phyloP scores from a whole-genome alignment of 2,329 filamentous ascomycete species.

The Fusarium udum region DNA sequence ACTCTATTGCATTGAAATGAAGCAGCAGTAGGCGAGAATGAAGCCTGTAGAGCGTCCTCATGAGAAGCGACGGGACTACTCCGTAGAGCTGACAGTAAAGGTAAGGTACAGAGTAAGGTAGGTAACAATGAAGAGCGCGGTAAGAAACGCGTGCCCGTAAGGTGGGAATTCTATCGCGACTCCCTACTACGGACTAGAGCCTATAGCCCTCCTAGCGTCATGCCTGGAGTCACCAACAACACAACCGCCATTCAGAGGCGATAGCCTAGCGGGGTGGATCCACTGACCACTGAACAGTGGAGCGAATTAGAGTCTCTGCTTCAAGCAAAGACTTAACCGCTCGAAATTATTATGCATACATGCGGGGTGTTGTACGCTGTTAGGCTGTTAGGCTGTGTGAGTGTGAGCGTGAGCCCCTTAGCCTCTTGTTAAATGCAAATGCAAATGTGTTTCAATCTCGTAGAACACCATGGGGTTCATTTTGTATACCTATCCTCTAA shows the following conservation, averaged over 20 bases:
- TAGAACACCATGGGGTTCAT: neutral
- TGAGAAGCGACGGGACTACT: conserved; percentile 24
- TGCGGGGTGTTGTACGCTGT: conserved; percentile 5
- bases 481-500: neutral
- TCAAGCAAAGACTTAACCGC: neutral
- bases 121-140: conserved; percentile 26
- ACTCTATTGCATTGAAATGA: conserved; percentile 16
- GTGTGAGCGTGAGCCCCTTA: conserved; percentile 11
- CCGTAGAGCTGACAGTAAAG: conserved; percentile 1
- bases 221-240: conserved; percentile 30
- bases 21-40: conserved; percentile 6
- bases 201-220: conserved; percentile 42
- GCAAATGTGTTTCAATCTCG: neutral
- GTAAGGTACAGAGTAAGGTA: neutral
- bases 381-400: neutral
- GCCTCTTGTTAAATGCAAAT: conserved; percentile 12
- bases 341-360: conserved; percentile 21
- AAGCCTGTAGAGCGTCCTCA: conserved; percentile 21
- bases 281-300: conserved; percentile 14
- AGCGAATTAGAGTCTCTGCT: conserved; percentile 23
- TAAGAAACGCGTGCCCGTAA: conserved; percentile 44
- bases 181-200: conserved; percentile 24
- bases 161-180: conserved; percentile 45
- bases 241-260: conserved; percentile 34
- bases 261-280: conserved; percentile 16